Evolutionary conservation across 345 rosid genomes (phyloP), one percentile per base, ranked within the genome.

Genomic region (Erucastrum elatum): DNA sequence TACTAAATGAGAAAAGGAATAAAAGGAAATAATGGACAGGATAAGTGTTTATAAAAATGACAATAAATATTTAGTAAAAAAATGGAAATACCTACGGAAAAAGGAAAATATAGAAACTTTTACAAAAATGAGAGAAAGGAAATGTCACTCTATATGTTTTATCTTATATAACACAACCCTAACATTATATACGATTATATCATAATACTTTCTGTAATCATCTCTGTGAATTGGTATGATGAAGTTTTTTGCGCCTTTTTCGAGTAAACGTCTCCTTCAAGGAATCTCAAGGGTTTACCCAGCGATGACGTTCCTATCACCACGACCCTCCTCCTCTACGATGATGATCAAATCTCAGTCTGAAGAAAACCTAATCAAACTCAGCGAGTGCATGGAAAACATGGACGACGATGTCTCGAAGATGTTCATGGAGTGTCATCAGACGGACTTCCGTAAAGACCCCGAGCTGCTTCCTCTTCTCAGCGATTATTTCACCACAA

Each of bases 361-460:
- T 0, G 60, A 68, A 68, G 72, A 68, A 15, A 68, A 49, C 17
- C 39, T 68, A 2, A 27, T 2, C 2, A 68, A 68, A 61, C 75
- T 77, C 0, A 39, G 12, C 12, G 75, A 63, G 0, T 77, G 70
- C 6, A 34, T 77, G 70, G 80, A 77, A 0, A 70, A 77, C 17
- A 69, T 77, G 75, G 70, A 77, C 1, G 80, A 77, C 0, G 80
- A 77, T 15, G 75, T 69, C 7, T 37, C 69, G 0, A 77, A 34
- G 13, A 25, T 77, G 1, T 70, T 77, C 11, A 68, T 77, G 25
- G 27, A 76, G 12, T 69, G 4, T 4, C 64, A 46, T 2, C 66
- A 77, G 2, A 69, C 53, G 0, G 75, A 76, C 33, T 25, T 76
- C 5, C 37, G 62, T 2, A 1, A 31, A 9, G 70, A 77, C 11